phyloP scores from a whole-genome alignment of 805 yeast species.

The Blastobotrys peoriensis region DNA sequence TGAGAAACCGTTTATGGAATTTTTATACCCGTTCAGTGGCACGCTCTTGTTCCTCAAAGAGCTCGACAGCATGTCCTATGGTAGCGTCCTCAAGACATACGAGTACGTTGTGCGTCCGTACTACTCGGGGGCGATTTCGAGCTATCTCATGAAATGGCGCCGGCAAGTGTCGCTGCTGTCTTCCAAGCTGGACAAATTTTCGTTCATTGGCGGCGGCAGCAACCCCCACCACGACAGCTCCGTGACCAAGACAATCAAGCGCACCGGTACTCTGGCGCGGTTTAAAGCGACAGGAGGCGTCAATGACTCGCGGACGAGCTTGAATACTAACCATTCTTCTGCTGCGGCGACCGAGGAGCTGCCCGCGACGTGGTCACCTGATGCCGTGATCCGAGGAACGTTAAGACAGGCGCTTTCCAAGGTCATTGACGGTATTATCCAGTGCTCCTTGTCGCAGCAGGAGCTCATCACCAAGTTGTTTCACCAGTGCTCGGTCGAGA shows the following conservation, averaged over 20 bases:
- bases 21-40: constrained; percentile 38
- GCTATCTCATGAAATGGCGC: constrained; percentile 28
- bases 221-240: constrained; percentile 2
- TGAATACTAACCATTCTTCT: background rate
- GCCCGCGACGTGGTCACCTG: constrained; percentile 8
- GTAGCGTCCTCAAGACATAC: constrained; percentile 39
- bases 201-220: constrained; percentile 12
- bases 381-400: constrained; percentile 5
- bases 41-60: constrained; percentile 54
- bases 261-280: constrained; percentile 22
- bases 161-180: constrained; percentile 12
- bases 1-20: constrained; percentile 21
- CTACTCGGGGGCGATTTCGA: constrained; percentile 32
- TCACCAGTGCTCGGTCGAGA: constrained; percentile 37
- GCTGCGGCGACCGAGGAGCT: constrained; percentile 2
- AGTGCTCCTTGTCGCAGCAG: constrained; percentile 34
- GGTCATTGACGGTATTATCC: constrained; percentile 11
- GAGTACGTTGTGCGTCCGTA: constrained; percentile 30
- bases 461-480: constrained; percentile 42
- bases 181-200: constrained; percentile 13
- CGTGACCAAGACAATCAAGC: constrained; percentile 16
- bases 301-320: constrained; percentile 1
- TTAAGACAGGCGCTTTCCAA: constrained; percentile 4
- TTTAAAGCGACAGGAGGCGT: constrained; percentile 5
- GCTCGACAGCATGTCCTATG: constrained; percentile 44